Evolutionary conservation across 2,329 filamentous ascomycete genomes (phyloP), one percentile per base, ranked within the genome.

Genomic region (Arthrobotrys entomopaga): DNA sequence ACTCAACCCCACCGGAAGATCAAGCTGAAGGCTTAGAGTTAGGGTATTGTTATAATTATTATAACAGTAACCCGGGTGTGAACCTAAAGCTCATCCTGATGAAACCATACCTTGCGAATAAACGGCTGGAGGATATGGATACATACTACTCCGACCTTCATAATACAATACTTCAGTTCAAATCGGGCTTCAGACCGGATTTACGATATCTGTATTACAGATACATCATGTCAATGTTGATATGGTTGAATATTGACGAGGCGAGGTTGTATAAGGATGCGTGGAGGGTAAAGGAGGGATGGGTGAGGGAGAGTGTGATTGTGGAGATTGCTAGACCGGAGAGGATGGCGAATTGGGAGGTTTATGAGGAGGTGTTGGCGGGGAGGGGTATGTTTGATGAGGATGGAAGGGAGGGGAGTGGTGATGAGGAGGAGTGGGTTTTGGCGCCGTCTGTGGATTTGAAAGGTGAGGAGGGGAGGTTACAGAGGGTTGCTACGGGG

Each of bases 261-360:
- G 69, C 69, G 34, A 34, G 22, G 16, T 15, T 52, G 0, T 73
- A 57, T 40, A 66, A 66, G 24, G 24, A 63, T 29, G 56, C 52
- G 5, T 73, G 69, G 69, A 57, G n/a, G 20, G 61, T 61, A 13
- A 61, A 63, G 19, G 26, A 46, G 22, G 50, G 53, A 42, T 73
- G 69, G 69, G 26, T 73, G 15, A 46, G 69, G 15, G 69, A 73
- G 19, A 73, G 69, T 22, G 16, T 73, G 10, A 50, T 73, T 1
- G 69, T 63, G 1, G 61, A 73, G 16, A 64, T 73, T 46, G 69
- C 61, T 13, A 50, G 69, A 26, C 67, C 67, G 2, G 67, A 59
- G 29, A 40, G 69, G 15, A 38, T 73, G 43, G 38, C 54, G 1
- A 73, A 73, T 40, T 66, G 61, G 61, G 48, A 61, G 3, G 69